Conservation (phyloP, 495 filamentous ascomycete genomes). For the Penicillium egyptiacum region DNA sequence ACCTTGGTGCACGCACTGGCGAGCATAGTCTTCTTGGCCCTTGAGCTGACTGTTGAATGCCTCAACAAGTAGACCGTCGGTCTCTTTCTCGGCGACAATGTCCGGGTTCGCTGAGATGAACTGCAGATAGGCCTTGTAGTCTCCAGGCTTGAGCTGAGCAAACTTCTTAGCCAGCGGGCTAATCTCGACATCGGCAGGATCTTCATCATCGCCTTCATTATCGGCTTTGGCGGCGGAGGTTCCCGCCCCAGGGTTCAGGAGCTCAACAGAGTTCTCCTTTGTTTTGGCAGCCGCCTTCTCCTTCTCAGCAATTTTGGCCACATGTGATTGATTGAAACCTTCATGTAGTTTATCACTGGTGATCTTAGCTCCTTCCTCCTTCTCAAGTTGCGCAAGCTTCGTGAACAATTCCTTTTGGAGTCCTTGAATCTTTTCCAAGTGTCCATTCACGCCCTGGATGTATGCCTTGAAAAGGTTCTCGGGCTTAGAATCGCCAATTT, state of each 20-base stretch:
- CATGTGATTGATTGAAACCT: conserved; percentile 83
- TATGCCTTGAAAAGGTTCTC: conserved; percentile 68
- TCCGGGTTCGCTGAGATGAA: conserved; percentile 75
- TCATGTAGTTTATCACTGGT: conserved; percentile 89
- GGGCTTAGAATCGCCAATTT: conserved; percentile 67
- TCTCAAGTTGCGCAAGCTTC: conserved; percentile 79
- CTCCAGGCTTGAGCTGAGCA: conserved; percentile 69
- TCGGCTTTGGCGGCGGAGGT: conserved; percentile 57
- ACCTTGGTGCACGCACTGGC: conserved; percentile 91
- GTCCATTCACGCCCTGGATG: conserved; percentile 69
- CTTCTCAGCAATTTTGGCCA: conserved; percentile 61
- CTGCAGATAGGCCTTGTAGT: conserved; percentile 68
- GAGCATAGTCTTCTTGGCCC: conserved; percentile 70
- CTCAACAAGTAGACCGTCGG: conserved; percentile 84
- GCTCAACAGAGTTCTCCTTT: conserved; percentile 59
- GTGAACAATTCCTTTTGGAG: conserved; percentile 71
- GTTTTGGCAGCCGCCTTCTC: conserved; percentile 32
- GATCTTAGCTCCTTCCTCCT: conserved; percentile 84
- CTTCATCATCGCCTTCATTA: conserved; percentile 57
- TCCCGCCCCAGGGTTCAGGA: conserved; percentile 69
- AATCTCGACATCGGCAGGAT: conserved; percentile 72
- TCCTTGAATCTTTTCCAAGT: conserved; percentile 71
- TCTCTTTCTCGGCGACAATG: conserved; percentile 83
- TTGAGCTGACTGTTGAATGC: conserved; percentile 84
- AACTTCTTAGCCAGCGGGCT: conserved; percentile 76